These are phyloP conservation scores for Cryptococcus maquisensis DNA, from an alignment of 1,284 basidiomycete genomes.

Conservation along the genomic window DNA sequence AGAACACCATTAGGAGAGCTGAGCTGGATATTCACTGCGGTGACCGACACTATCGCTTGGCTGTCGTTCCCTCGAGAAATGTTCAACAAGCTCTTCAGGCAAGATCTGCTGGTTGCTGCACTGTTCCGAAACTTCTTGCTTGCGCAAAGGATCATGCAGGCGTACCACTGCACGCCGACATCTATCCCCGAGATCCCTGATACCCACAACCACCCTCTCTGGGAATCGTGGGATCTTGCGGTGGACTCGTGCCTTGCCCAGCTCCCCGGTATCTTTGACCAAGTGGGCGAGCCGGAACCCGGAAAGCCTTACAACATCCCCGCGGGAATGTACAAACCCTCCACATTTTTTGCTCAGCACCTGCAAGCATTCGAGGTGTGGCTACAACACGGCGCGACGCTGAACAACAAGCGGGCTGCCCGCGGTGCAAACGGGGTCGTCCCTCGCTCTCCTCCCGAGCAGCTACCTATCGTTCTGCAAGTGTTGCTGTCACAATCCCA, in stretches of 20 bases:
- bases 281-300: conserved; percentile 52
- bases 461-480: conserved; percentile 94
- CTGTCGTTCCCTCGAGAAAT: conserved; percentile 89
- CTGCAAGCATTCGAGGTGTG: conserved; percentile 97
- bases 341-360: conserved; percentile 92
- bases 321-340: conserved; percentile 66
- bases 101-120: conserved; percentile 92
- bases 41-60: conserved; percentile 99
- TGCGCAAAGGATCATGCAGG: conserved; percentile 97
- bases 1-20: conserved; percentile 92
- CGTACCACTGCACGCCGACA: conserved; percentile 95
- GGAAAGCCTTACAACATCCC: conserved; percentile 38
- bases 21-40: conserved; percentile 99
- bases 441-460: conserved; percentile 61
- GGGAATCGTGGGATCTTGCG: conserved; percentile 97
- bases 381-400: conserved; percentile 77
- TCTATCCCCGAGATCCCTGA: conserved; percentile 81
- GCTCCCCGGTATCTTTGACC: conserved; percentile 74
- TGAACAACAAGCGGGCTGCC: conserved; percentile 51
- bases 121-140: conserved; percentile 95
- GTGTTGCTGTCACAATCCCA: conserved; percentile 95
- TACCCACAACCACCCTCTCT: conserved; percentile 91
- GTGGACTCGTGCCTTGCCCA: conserved; percentile 94
- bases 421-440: conserved; percentile 7
- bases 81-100: conserved; percentile 90